Evolutionary conservation across 164 flowering plant genomes (phyloP).

Genomic region (Tinospora cordifolia): DNA sequence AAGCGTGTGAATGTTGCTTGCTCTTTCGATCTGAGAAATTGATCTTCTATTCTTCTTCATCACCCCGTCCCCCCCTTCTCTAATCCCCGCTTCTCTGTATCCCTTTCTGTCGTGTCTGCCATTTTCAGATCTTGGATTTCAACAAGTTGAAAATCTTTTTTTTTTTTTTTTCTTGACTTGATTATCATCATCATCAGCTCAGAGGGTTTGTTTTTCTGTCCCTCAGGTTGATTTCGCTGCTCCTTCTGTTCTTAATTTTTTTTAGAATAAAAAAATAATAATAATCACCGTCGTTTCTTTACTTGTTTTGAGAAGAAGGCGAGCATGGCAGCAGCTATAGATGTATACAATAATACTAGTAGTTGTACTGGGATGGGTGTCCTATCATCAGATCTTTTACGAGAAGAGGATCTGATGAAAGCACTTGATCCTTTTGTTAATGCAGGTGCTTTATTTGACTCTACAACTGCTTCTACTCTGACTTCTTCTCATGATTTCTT

Average conservation of each 20-base stretch:
- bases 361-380: slow-evolving; percentile 5
- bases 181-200: slow-evolving; percentile 23
- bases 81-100: slow-evolving; percentile 54
- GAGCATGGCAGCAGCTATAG: slow-evolving; percentile 55
- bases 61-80: slow-evolving; percentile 10
- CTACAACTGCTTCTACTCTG: not conserved
- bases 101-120: slow-evolving; percentile 70
- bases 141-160: slow-evolving; percentile 20
- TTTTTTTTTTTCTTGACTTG: slow-evolving; percentile 13
- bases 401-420: slow-evolving; percentile 68
- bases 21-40: not conserved
- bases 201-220: slow-evolving; percentile 57
- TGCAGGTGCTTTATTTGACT: slow-evolving; percentile 37
- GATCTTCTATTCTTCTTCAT: slow-evolving; percentile 11
- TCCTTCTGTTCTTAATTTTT: not conserved
- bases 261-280: too few relatives aligned
- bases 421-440: slow-evolving; percentile 93
- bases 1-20: not conserved
- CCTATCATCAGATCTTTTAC: slow-evolving; percentile 28
- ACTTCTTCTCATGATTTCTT: too few relatives aligned
- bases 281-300: not conserved
- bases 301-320: not conserved
- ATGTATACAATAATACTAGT: slow-evolving; percentile 25
- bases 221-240: slow-evolving; percentile 29
- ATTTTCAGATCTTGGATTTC: slow-evolving; percentile 26